Percentiles rank a stretch among this genome's conserved stretches.
Conservation (phyloP, 768 basidiomycete genomes). For the Tulasnella sp. region DNA sequence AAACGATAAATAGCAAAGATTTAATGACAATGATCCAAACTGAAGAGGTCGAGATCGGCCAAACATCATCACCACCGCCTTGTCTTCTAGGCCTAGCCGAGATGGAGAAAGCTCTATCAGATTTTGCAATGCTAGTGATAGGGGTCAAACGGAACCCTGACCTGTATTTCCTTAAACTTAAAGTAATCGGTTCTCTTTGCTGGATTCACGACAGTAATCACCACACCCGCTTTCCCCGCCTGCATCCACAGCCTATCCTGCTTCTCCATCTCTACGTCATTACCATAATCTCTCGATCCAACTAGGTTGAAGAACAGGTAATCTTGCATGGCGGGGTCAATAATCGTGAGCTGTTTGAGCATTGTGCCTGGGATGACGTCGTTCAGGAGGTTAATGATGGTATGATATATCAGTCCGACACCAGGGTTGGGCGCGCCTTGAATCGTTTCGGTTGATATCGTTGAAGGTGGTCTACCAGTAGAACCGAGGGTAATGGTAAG, state of each 20-base stretch:
- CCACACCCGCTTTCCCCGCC: constrained; percentile 1
- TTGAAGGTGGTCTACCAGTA: not conserved
- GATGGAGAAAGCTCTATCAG: too few species aligned
- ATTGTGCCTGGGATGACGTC: not conserved
- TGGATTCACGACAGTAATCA: constrained; percentile 1
- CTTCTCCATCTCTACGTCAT: not conserved
- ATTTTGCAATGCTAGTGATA: too few species aligned
- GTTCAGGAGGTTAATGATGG: constrained; percentile 6
- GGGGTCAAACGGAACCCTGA: too few species aligned
- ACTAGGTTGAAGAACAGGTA: constrained; percentile 13
- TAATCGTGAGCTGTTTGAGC: constrained; percentile 6
- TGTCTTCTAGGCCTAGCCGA: too few species aligned
- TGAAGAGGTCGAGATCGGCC: too few species aligned
- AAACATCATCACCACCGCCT: too few species aligned
- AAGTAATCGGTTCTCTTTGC: too few species aligned
- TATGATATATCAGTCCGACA: constrained; percentile 13
- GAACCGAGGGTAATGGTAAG: not conserved
- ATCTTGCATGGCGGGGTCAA: constrained; percentile 6
- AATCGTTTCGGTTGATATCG: not conserved
- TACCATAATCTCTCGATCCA: constrained; percentile 1
- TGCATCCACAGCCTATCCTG: constrained; percentile 14
- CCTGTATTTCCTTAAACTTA: too few species aligned
- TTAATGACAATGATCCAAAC: too few species aligned
- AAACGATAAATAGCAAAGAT: too few species aligned
- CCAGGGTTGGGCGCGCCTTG: not conserved